phyloP scores from a whole-genome alignment of 2,329 filamentous ascomycete species.

The Rhynchosporium graminicola region DNA sequence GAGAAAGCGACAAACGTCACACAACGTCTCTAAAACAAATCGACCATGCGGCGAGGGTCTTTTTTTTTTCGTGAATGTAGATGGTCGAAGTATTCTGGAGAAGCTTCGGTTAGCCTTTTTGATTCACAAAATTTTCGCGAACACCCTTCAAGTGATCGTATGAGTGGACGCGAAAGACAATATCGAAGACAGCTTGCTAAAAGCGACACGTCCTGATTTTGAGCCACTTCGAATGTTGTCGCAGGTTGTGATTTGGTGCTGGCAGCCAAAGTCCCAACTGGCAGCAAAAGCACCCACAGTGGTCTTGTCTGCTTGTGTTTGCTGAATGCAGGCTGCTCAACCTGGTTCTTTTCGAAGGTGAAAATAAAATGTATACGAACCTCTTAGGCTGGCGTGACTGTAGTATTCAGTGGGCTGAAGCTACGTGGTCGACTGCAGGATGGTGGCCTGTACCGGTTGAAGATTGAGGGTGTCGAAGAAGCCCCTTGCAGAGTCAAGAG shows the following conservation, averaged over 20 bases:
- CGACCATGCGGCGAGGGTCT: conserved; percentile 36
- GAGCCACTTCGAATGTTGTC: background rate
- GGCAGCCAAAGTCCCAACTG: background rate
- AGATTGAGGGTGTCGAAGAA: conserved; percentile 19
- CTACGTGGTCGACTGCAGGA: conserved; percentile 11
- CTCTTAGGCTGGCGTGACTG: conserved; percentile 17
- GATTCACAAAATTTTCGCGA: conserved; percentile 25
- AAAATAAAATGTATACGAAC: conserved; percentile 24
- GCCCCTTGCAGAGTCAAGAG: conserved; percentile 21
- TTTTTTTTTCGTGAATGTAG: conserved; percentile 25
- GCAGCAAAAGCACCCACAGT: background rate
- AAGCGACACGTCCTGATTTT: background rate
- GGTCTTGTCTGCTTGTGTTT: background rate
- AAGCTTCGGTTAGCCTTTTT: conserved; percentile 24
- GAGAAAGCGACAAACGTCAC: conserved; percentile 22
- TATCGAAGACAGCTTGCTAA: background rate
- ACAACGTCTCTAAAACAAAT: conserved; percentile 30
- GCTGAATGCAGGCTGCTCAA: background rate
- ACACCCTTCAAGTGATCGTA: conserved; percentile 17
- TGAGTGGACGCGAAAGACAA: background rate
- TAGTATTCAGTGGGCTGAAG: conserved; percentile 11
- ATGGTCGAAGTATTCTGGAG: conserved; percentile 25
- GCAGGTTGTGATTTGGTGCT: background rate
- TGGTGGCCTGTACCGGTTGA: conserved; percentile 12
- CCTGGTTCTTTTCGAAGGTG: background rate